Evolutionary conservation across 2,329 filamentous ascomycete genomes (phyloP), one percentile per base, ranked within the genome.

Genomic region (Bipolaris oryzae): DNA sequence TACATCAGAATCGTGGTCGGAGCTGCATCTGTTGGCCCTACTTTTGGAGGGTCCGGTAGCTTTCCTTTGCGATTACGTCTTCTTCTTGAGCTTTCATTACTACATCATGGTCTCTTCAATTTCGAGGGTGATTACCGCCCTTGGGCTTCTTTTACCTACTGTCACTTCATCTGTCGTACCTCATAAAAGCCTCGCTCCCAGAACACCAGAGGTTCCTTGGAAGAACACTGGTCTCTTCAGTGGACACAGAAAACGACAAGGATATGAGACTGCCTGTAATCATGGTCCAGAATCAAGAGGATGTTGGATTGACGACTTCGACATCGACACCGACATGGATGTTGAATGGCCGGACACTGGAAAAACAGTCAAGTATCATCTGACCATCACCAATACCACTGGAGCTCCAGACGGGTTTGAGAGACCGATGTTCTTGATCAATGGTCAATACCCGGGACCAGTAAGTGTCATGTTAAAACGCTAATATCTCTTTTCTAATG

Each of bases 381-480:
- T 81, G 34, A 76, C 78, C 18, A 69, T 81, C 47, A 75, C 74
- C 5, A 79, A 80, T 46, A 69, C 64, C 0, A 81, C 79, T 4
- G 60, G 78, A 45, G 70, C 79, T 5, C 80, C 79, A 1, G 81
- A 83, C 70, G 81, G 81, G 4, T 73, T 78, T 16, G 64, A 73
- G 20, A 70, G 77, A 18, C 67, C 67, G 1, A 76, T 80, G 53
- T 60, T 76, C 16, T 63, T 78, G 1, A 68, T 83, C 58, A 82
- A 83, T 57, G 79, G 79, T 5, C 77, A 79, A 53, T 76, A 78
- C 59, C 80, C 79, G 21, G 80, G 80, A 7, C 80, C 81, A 5
- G 77, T 79, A 43, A 77, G 78, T 77, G 18, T 5, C 23, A 13
- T 21, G 7, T 13, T 5, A 25, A 18, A 34, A 31, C 31, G 11